Evolutionary conservation across 441 rosid species (phyloP).

Genomic region (Metrosideros polymorpha): DNA sequence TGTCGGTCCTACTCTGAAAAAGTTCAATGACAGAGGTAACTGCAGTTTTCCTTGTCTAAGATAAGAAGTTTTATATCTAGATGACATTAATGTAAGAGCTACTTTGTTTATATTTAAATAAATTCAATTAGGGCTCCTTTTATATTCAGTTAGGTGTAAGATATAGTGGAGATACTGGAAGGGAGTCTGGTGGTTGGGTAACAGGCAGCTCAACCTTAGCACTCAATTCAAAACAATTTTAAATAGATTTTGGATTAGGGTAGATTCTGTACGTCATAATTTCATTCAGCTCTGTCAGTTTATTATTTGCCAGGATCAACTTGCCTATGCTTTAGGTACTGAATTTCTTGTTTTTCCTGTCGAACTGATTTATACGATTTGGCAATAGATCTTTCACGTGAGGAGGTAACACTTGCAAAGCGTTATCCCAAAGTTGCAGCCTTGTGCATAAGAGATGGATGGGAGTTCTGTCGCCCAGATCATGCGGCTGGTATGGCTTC

Average conservation of each 20-base stretch:
- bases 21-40: slow-evolving; percentile 97
- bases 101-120: background rate
- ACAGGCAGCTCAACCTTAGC: background rate
- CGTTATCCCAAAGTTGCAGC: slow-evolving; percentile 89
- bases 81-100: background rate
- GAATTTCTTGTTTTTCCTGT: background rate
- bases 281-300: background rate
- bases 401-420: slow-evolving; percentile 74
- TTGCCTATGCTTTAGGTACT: background rate
- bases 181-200: background rate
- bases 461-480: slow-evolving; percentile 93
- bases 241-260: background rate
- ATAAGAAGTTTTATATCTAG: background rate
- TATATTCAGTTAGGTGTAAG: background rate
- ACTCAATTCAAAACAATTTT: background rate
- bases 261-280: background rate
- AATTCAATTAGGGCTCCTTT: background rate
- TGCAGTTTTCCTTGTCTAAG: background rate
- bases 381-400: slow-evolving; percentile 76
- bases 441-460: slow-evolving; percentile 92
- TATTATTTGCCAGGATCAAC: background rate
- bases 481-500: slow-evolving; percentile 64
- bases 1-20: slow-evolving; percentile 93
- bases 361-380: slow-evolving; percentile 12
- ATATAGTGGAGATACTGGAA: background rate